Evolutionary conservation across 2,329 filamentous ascomycete species (phyloP).

Genomic region (Trichoderma sp.): DNA sequence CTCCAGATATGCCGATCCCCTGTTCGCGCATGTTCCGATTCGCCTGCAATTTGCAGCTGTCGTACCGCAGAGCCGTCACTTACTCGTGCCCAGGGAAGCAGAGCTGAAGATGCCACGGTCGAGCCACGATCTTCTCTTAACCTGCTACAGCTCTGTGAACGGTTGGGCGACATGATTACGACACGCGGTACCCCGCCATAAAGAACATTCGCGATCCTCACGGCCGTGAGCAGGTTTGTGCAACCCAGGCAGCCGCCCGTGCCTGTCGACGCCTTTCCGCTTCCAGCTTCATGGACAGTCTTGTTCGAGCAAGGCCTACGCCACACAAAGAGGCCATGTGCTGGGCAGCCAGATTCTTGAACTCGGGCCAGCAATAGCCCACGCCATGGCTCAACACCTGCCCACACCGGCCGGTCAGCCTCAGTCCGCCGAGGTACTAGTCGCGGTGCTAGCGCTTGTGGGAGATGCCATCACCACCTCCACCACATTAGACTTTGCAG

Average conservation of each 20-base stretch:
- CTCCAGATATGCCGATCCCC: slow-evolving; percentile 2
- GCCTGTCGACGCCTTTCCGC: slow-evolving; percentile 14
- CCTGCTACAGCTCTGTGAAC: background rate
- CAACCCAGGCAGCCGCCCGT: slow-evolving; percentile 14
- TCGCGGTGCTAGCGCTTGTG: slow-evolving; percentile 1
- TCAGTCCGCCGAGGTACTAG: slow-evolving; percentile 19
- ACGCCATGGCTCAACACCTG: slow-evolving; percentile 6
- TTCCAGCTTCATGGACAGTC: slow-evolving; percentile 5
- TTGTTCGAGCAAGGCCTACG: slow-evolving; percentile 3
- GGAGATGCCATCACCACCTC: slow-evolving; percentile 9
- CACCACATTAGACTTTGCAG: slow-evolving; percentile 15
- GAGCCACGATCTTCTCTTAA: background rate
- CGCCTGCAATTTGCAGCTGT: background rate
- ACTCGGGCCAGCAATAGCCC: slow-evolving; percentile 6
- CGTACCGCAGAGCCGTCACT: background rate
- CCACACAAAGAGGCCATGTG: slow-evolving; percentile 15
- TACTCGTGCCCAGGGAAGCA: background rate
- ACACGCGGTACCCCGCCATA: background rate
- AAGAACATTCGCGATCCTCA: background rate
- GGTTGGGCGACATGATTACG: background rate
- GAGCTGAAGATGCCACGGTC: background rate
- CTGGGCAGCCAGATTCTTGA: slow-evolving; percentile 6
- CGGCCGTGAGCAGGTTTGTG: background rate
- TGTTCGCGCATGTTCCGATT: slow-evolving; percentile 15
- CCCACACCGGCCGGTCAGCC: slow-evolving; percentile 23